Conservation (phyloP, 2,329 filamentous ascomycete genomes). For the Coleophoma cylindrospora region DNA sequence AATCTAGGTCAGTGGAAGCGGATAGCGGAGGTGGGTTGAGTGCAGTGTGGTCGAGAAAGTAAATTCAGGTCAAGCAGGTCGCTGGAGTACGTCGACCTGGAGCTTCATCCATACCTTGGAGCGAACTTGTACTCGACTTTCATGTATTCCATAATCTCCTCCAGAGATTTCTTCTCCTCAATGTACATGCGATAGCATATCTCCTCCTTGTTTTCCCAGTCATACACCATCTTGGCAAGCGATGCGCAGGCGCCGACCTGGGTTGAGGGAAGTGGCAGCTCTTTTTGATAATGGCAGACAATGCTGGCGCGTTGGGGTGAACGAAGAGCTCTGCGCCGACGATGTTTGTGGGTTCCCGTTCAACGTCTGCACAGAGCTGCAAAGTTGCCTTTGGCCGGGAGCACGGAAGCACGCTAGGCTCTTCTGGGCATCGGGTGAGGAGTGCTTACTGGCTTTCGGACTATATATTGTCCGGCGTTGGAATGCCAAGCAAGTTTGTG, state of each 20-base stretch:
- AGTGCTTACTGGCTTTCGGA: too few species aligned
- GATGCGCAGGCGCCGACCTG: background rate
- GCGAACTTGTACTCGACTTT: constrained; percentile 59
- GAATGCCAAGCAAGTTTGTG: too few species aligned
- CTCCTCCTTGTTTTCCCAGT: constrained; percentile 62
- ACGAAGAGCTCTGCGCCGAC: constrained; percentile 2
- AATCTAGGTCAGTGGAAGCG: constrained; percentile 2
- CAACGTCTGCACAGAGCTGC: background rate
- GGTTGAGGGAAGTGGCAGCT: background rate
- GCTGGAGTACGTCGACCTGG: constrained; percentile 7
- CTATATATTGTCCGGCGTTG: too few species aligned
- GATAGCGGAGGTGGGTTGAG: constrained; percentile 7
- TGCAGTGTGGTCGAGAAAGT: constrained; percentile 19
- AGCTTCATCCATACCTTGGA: constrained; percentile 52
- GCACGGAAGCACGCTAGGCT: too few species aligned
- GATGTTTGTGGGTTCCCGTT: constrained; percentile 5
- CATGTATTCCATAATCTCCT: constrained; percentile 72
- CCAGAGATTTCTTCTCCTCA: constrained; percentile 65
- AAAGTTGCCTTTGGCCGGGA: too few species aligned
- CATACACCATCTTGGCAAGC: constrained; percentile 40
- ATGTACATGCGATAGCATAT: constrained; percentile 71
- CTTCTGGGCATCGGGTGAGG: too few species aligned
- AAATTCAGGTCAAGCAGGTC: constrained; percentile 4
- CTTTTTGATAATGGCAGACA: background rate
- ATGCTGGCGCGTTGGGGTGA: constrained; percentile 1